phyloP scores from a whole-genome alignment of 2,329 filamentous ascomycete genomes.

The Beauveria bassiana region DNA sequence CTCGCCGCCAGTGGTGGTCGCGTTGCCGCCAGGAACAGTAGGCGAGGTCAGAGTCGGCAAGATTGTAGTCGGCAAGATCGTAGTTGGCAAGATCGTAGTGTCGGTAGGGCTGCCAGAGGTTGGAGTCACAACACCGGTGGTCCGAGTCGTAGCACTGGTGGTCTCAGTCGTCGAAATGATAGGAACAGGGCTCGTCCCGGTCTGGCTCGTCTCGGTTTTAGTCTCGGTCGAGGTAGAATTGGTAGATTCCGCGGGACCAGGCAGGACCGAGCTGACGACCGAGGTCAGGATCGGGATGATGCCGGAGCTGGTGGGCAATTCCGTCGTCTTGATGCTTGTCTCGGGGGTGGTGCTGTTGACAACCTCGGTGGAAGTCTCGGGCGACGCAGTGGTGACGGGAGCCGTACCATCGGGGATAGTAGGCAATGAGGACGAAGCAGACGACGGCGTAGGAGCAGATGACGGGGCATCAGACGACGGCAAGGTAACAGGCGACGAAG shows the following conservation, averaged over 20 bases:
- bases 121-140: not conserved
- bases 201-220: not conserved
- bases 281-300: constrained; percentile 10
- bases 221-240: not conserved
- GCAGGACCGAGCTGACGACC: not conserved
- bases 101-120: constrained; percentile 13
- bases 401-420: not conserved
- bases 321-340: not conserved
- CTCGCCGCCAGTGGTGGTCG: constrained; percentile 7
- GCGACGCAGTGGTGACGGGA: not conserved
- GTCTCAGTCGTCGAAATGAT: not conserved
- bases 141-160: not conserved
- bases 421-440: not conserved
- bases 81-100: constrained; percentile 3
- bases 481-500: not conserved
- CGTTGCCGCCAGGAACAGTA: constrained; percentile 1
- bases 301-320: not conserved
- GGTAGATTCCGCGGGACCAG: not conserved
- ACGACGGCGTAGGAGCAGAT: no score
- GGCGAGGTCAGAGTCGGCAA: constrained; percentile 3
- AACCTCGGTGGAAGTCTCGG: constrained; percentile 1
- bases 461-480: no score
- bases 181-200: not conserved
- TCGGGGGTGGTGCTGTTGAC: not conserved
- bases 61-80: not conserved